Conservation (phyloP, 2,329 filamentous ascomycete species). For the Pseudogymnoascus sp. region DNA sequence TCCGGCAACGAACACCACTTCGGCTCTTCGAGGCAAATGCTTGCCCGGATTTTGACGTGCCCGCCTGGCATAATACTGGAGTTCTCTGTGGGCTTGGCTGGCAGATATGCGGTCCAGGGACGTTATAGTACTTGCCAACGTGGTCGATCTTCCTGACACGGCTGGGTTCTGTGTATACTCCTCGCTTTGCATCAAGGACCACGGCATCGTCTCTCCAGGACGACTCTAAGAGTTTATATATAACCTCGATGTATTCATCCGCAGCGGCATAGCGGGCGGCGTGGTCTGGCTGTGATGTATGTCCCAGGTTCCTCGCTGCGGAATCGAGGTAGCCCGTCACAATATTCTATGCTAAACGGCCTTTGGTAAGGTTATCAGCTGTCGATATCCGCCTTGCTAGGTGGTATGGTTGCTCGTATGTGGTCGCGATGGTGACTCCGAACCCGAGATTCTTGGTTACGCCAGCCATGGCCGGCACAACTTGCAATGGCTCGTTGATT, state of each 20-base stretch:
- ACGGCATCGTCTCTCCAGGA: constrained; percentile 61
- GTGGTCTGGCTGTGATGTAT: constrained; percentile 49
- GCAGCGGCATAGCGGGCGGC: constrained; percentile 57
- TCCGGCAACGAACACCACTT: constrained; percentile 61
- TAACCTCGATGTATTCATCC: constrained; percentile 55
- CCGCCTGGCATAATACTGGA: constrained; percentile 59
- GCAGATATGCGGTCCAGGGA: constrained; percentile 57
- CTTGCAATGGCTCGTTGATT: constrained; percentile 58
- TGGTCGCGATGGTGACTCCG: constrained; percentile 58
- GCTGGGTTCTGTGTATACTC: constrained; percentile 49
- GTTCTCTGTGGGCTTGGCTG: constrained; percentile 59
- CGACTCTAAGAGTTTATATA: constrained; percentile 57
- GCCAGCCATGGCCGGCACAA: constrained; percentile 59
- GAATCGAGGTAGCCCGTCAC: constrained; percentile 62
- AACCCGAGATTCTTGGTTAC: constrained; percentile 59
- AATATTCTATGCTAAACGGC: constrained; percentile 43
- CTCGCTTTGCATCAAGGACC: constrained; percentile 45
- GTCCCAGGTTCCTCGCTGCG: constrained; percentile 54
- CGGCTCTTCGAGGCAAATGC: constrained; percentile 59
- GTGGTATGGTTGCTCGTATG: constrained; percentile 61
- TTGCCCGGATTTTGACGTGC: constrained; percentile 56
- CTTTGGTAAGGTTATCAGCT: constrained; percentile 55
- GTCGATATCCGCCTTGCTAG: constrained; percentile 55
- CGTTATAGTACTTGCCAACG: constrained; percentile 51
- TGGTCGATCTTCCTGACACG: constrained; percentile 59